Evolutionary conservation across 208 protist genomes (phyloP).

Genomic region (Leishmania braziliensis): DNA sequence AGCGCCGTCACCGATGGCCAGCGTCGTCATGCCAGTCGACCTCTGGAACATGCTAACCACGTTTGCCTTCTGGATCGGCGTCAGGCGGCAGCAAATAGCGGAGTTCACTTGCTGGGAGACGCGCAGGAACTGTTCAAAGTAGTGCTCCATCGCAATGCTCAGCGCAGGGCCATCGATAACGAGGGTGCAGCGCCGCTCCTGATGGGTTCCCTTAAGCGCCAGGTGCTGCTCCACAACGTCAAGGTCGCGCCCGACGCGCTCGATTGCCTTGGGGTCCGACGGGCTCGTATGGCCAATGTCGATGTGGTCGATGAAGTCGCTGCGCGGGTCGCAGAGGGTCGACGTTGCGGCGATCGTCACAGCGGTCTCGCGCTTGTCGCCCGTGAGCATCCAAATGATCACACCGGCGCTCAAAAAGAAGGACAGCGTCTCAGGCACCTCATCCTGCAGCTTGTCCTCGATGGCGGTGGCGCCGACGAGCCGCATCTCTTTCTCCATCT

Average conservation of each 20-base stretch:
- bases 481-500: slow-evolving; percentile 90
- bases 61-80: slow-evolving; percentile 89
- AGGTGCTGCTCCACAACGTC: slow-evolving; percentile 65
- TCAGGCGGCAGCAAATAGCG: slow-evolving; percentile 90
- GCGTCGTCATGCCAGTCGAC: slow-evolving; percentile 79
- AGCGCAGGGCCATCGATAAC: slow-evolving; percentile 86
- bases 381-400: slow-evolving; percentile 97
- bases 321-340: slow-evolving; percentile 76
- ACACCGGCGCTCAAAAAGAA: slow-evolving; percentile 93
- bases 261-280: slow-evolving; percentile 39
- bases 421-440: slow-evolving; percentile 93
- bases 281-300: slow-evolving; percentile 70
- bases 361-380: slow-evolving; percentile 97
- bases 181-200: slow-evolving; percentile 66
- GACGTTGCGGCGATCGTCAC: slow-evolving; percentile 88
- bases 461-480: slow-evolving; percentile 95
- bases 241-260: slow-evolving; percentile 69
- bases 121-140: slow-evolving; percentile 72
- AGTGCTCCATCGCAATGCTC: slow-evolving; percentile 68
- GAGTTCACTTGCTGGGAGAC: slow-evolving; percentile 82
- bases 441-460: slow-evolving; percentile 97
- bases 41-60: slow-evolving; percentile 93
- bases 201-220: slow-evolving; percentile 38
- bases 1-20: slow-evolving; percentile 98
- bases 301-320: slow-evolving; percentile 85